Base-by-base conservation (phyloP, 2,329 filamentous ascomycete species). In the Didymella exigua region DNA sequence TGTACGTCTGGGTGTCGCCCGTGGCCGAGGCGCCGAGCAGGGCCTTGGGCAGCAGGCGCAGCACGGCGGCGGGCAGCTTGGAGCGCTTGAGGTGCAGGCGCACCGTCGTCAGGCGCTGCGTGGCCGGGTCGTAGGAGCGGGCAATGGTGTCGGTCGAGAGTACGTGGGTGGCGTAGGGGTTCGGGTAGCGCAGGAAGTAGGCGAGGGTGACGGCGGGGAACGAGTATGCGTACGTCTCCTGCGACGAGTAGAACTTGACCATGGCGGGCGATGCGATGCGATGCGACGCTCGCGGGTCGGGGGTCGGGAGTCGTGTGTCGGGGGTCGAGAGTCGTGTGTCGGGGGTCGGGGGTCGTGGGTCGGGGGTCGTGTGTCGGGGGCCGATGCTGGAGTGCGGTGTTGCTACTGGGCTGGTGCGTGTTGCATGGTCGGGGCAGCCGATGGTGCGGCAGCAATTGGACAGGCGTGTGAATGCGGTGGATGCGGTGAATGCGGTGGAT, bases 101-200 rank as follows among this genome's bases (percentile, higher is more conserved):
- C 7, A 89, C 88, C 19, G 90, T 93, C 68, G 90, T 85, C 21
- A 95, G 81, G 44, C 88, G 87, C 64, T 90, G 89, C 1, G 89
- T 90, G n/a, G 77, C 78, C 6, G 87, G 82, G 75, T 93, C 90
- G 76, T 91, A 85, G 74, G 84, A 80, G 61, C 86, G 88, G 43
- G 86, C 85, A 73, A 95, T 90, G 67, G 89, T 91, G 75, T 95
- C 90, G 75, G 89, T 92, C 70, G 89, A 91, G 66, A 92, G 80
- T 48, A 95, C 90, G 78, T 95, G 90, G 60, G 84, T 86, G 62
- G 87, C 88, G 78, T 93, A 93, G 6, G 90, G 90, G 70, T 93
- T 95, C 62, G 89, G 91, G 77, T 95, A 95, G 62, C 90, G 89
- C 44, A 95, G 87, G 78, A 93, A 95, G 82, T 91, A 95, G 78